Evolutionary conservation across 139 green algal genomes (phyloP).

Genomic region (Ostreobium quekettii): DNA sequence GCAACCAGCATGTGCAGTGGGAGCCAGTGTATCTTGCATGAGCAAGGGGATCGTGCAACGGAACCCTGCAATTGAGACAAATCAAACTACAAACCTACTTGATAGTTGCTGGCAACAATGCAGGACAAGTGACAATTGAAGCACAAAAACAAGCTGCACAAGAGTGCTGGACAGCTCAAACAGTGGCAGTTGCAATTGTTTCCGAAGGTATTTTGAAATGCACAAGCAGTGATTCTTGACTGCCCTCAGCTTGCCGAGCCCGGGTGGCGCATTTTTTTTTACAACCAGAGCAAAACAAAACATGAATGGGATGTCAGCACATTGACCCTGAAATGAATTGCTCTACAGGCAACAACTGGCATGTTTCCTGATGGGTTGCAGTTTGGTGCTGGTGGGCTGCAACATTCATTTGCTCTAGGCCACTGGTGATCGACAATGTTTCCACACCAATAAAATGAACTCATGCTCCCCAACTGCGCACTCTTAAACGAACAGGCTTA

Average conservation of each 20-base stretch:
- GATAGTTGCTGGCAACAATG: too few relatives aligned
- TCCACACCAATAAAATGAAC: constrained; percentile 12
- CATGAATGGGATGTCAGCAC: neutral
- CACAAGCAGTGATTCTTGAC: too few relatives aligned
- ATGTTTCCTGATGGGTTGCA: neutral
- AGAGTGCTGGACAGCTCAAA: too few relatives aligned
- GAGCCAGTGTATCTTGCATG: neutral
- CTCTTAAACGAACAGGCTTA: constrained; percentile 2
- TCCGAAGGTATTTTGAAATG: too few relatives aligned
- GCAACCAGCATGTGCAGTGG: neutral
- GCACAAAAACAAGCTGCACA: too few relatives aligned
- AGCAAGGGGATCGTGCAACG: neutral
- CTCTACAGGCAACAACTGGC: neutral
- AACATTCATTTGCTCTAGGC: neutral
- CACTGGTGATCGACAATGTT: neutral
- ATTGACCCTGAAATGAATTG: neutral
- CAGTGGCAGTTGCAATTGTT: too few relatives aligned
- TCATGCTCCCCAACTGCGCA: too few relatives aligned
- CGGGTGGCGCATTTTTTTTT: too few relatives aligned
- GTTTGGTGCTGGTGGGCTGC: neutral
- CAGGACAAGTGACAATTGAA: too few relatives aligned
- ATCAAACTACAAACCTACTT: too few relatives aligned
- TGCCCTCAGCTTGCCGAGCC: too few relatives aligned
- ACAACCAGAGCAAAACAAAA: neutral
- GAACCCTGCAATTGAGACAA: neutral